Evolutionary conservation across 495 filamentous ascomycete genomes (phyloP).

Genomic region (Jackrogersella multiformis): DNA sequence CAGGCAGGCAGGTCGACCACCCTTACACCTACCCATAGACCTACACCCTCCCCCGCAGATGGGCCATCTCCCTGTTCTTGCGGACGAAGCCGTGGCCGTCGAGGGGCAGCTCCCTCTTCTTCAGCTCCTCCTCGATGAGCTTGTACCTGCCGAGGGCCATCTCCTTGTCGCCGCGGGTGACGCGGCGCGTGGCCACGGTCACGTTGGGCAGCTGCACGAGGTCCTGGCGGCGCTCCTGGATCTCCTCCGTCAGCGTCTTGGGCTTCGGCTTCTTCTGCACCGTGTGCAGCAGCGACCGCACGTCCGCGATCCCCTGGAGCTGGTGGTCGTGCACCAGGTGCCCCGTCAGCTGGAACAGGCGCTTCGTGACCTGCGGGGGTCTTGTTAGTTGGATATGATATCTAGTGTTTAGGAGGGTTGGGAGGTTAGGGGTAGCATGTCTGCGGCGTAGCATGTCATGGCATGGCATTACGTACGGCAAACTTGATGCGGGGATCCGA

Average conservation of each 20-base stretch:
- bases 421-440: background rate
- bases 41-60: too few species aligned
- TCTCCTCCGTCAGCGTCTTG: conserved; percentile 58
- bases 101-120: conserved; percentile 66
- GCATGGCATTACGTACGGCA: conserved; percentile 64
- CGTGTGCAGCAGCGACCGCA: conserved; percentile 63
- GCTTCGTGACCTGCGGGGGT: conserved; percentile 72
- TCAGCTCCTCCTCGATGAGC: conserved; percentile 77
- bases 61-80: conserved; percentile 35
- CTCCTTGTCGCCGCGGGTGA: conserved; percentile 75
- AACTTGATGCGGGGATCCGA: conserved; percentile 72
- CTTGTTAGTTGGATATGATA: background rate
- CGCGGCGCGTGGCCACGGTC: conserved; percentile 64
- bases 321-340: conserved; percentile 74
- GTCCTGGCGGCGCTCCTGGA: conserved; percentile 50
- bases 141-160: conserved; percentile 84
- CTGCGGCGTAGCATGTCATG: background rate
- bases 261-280: conserved; percentile 68
- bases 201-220: conserved; percentile 73
- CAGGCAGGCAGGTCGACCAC: conserved; percentile 11
- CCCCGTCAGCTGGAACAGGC: conserved; percentile 79
- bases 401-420: too few species aligned
- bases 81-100: conserved; percentile 45
- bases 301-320: conserved; percentile 62
- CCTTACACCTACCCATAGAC: too few species aligned